Evolutionary conservation across 2,329 filamentous ascomycete genomes (phyloP).

Genomic region (Monilinia fructigena): DNA sequence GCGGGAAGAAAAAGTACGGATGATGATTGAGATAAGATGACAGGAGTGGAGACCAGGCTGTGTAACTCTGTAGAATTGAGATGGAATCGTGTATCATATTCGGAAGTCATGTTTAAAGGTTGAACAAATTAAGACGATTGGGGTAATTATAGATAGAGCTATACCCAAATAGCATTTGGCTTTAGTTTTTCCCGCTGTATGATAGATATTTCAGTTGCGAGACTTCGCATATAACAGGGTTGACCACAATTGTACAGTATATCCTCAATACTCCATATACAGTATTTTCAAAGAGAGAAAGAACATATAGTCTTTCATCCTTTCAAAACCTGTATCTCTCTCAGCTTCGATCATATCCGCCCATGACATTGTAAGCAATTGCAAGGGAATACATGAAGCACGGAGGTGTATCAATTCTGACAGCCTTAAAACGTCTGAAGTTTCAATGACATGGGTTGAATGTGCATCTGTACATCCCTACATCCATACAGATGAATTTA

Average conservation of each 20-base stretch:
- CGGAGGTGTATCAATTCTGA: conserved; percentile 32
- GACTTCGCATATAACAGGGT: conserved; percentile 6
- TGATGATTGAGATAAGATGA: conserved; percentile 22
- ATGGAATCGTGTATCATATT: conserved; percentile 13
- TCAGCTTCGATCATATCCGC: conserved; percentile 19
- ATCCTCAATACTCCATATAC: not conserved
- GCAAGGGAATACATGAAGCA: conserved; percentile 32
- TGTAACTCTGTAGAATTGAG: conserved; percentile 4
- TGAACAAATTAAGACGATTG: not conserved
- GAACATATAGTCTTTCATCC: not conserved
- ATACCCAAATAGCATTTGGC: not conserved
- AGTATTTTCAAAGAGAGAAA: not conserved
- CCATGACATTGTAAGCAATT: conserved; percentile 20
- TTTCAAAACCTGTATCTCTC: not conserved
- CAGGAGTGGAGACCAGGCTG: conserved; percentile 3
- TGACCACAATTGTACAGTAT: not conserved
- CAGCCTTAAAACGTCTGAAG: conserved; percentile 30
- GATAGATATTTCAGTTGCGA: not conserved
- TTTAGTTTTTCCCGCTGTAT: not conserved
- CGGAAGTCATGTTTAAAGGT: not conserved
- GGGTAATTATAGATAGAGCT: conserved; percentile 4
- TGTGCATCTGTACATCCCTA: not conserved
- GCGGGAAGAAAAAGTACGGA: conserved; percentile 9
- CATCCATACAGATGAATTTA: not conserved
- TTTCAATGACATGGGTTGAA: conserved; percentile 26